Evolutionary conservation across 306 rosid species (phyloP).

Genomic region (Fagus sylvatica): DNA sequence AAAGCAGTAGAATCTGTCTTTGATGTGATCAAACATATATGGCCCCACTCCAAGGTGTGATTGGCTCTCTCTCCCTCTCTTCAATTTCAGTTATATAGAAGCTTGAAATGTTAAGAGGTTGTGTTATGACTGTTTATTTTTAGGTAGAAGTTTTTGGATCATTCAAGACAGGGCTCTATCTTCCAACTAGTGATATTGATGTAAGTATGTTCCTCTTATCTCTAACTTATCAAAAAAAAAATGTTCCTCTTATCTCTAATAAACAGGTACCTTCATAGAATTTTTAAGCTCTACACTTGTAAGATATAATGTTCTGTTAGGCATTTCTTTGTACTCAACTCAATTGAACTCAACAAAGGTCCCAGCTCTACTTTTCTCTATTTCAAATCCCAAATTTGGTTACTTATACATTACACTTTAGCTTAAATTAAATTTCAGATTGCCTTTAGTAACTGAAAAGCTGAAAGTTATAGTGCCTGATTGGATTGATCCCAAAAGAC

Average conservation of each 20-base stretch:
- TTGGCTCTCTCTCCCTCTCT: not conserved
- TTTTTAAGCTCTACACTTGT: not conserved
- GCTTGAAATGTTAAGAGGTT: constrained; percentile 7
- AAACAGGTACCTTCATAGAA: constrained; percentile 4
- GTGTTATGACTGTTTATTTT: constrained; percentile 25
- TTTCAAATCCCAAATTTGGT: not conserved
- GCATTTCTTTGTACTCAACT: not conserved
- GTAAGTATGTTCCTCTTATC: constrained; percentile 68
- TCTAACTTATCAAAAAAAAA: too few relatives aligned
- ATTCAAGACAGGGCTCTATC: constrained; percentile 89
- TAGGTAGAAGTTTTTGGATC: constrained; percentile 98
- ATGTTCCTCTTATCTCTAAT: constrained; percentile 2
- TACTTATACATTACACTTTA: not conserved
- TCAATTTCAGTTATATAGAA: not conserved
- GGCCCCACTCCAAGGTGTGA: constrained; percentile 84
- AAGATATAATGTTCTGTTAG: not conserved
- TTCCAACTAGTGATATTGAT: constrained; percentile 91
- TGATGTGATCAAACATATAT: constrained; percentile 73
- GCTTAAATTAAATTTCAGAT: not conserved
- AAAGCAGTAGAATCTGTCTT: constrained; percentile 67
- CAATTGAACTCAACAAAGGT: not conserved
- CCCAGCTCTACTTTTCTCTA: not conserved
- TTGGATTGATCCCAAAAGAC: too few relatives aligned
- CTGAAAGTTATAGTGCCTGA: not conserved
- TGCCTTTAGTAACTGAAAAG: not conserved